Evolutionary conservation across 2,329 filamentous ascomycete species (phyloP).

Genomic region (Coleophoma eucalyptorum): DNA sequence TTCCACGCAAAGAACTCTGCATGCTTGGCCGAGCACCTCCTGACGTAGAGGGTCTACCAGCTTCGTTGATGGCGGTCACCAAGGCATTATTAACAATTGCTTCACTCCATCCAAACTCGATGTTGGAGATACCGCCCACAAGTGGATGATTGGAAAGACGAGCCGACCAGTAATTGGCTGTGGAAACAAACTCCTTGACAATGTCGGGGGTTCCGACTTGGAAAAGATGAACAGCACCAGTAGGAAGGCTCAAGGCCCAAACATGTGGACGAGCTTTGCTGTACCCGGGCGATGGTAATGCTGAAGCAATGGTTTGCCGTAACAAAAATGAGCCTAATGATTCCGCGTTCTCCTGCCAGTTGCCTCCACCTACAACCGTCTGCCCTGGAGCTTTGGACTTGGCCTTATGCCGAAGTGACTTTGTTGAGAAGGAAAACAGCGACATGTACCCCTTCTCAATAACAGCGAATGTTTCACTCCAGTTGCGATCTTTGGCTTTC

Average conservation of each 20-base stretch:
- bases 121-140: conserved; percentile 89
- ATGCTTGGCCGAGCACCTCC: conserved; percentile 31
- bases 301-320: conserved; percentile 86
- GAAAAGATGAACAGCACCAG: conserved; percentile 95
- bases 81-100: conserved; percentile 57
- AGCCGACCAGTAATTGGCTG: conserved; percentile 97
- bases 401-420: conserved; percentile 67
- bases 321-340: conserved; percentile 83
- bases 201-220: conserved; percentile 95
- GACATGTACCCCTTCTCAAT: conserved; percentile 93
- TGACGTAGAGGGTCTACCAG: conserved; percentile 21
- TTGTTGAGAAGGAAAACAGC: conserved; percentile 87
- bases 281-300: conserved; percentile 86
- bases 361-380: conserved; percentile 84
- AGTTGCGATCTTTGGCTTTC: conserved; percentile 89
- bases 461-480: conserved; percentile 93
- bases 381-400: conserved; percentile 51
- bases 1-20: conserved; percentile 58
- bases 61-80: conserved; percentile 48
- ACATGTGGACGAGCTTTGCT: conserved; percentile 87
- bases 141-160: conserved; percentile 90
- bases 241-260: conserved; percentile 89
- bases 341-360: conserved; percentile 97
- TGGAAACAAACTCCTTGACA: conserved; percentile 87
- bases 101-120: conserved; percentile 97